Evolutionary conservation across 2,329 filamentous ascomycete genomes (phyloP).

Genomic region (Microdochium nivale): DNA sequence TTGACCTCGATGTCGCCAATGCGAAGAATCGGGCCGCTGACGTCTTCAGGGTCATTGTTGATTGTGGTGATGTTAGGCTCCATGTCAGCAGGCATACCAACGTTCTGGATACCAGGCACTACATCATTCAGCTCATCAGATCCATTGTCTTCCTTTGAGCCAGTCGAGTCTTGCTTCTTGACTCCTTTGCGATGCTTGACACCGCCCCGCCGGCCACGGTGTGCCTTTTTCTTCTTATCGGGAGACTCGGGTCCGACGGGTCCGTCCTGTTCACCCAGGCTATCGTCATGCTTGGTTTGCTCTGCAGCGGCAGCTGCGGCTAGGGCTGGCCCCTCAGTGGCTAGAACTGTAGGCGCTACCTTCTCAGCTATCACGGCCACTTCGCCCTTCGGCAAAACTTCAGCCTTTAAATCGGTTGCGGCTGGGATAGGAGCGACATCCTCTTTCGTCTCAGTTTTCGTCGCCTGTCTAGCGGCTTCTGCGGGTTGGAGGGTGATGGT

Average conservation of each 20-base stretch:
- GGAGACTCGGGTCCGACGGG: slow-evolving; percentile 17
- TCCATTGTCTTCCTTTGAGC: slow-evolving; percentile 38
- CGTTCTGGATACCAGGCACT: slow-evolving; percentile 55
- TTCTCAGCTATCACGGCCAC: slow-evolving; percentile 6
- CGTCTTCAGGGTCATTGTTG: slow-evolving; percentile 47
- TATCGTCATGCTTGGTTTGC: slow-evolving; percentile 1
- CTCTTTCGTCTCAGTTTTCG: neutral
- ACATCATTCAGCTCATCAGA: slow-evolving; percentile 25
- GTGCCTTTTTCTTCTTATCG: slow-evolving; percentile 55
- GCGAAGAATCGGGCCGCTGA: slow-evolving; percentile 49
- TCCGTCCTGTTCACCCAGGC: slow-evolving; percentile 14
- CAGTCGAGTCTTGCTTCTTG: slow-evolving; percentile 40
- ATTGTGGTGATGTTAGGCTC: slow-evolving; percentile 56
- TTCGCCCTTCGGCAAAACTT: neutral
- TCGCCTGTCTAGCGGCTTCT: neutral
- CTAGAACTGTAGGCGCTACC: slow-evolving; percentile 6
- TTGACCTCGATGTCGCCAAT: slow-evolving; percentile 59
- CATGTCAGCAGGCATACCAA: slow-evolving; percentile 42
- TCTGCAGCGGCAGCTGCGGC: neutral
- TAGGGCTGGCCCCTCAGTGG: slow-evolving; percentile 9
- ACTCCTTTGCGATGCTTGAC: slow-evolving; percentile 57
- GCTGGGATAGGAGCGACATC: neutral
- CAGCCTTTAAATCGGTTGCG: neutral
- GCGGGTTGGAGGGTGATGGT: neutral
- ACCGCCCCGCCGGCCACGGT: slow-evolving; percentile 64